A percentile compares a stretch with the other conserved stretches of the same genome.
These are phyloP conservation scores for Hondaea fermentalgiana DNA, from an alignment of 108 stramenopile genomes.

Conservation along the genomic window DNA sequence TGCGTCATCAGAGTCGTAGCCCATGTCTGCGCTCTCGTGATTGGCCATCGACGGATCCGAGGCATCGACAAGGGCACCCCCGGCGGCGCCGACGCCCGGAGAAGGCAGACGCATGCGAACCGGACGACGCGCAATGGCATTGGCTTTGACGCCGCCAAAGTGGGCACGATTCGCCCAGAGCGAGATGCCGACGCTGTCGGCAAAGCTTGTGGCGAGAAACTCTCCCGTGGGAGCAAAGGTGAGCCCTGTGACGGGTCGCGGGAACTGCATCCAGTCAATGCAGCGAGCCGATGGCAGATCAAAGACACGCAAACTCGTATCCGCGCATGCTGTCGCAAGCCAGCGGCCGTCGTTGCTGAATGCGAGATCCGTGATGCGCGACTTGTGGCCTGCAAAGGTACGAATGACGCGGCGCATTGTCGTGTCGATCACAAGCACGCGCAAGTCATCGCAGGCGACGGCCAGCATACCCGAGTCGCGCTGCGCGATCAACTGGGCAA, in stretches of 20 bases:
- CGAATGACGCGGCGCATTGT: conserved; percentile 32
- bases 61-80: not conserved
- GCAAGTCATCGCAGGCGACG: conserved; percentile 29
- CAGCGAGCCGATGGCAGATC: conserved; percentile 86
- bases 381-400: conserved; percentile 41
- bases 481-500: not conserved
- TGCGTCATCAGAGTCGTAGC: not conserved
- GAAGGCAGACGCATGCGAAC: not conserved
- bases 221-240: conserved; percentile 87
- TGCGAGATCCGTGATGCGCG: conserved; percentile 68
- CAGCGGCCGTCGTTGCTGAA: conserved; percentile 82
- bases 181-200: conserved; percentile 66
- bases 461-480: conserved; percentile 40
- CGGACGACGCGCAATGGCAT: not conserved
- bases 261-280: conserved; percentile 85
- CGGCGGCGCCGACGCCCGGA: not conserved
- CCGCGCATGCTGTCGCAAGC: conserved; percentile 69
- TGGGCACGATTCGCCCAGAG: conserved; percentile 76
- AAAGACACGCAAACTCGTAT: conserved; percentile 77
- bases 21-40: not conserved
- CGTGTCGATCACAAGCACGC: conserved; percentile 31
- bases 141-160: conserved; percentile 13
- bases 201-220: conserved; percentile 81
- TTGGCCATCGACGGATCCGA: not conserved
- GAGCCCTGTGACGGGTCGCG: conserved; percentile 62